These are phyloP conservation scores for Solanum arcanum DNA, from an alignment of 257 asterid genomes.

Conservation along the genomic window DNA sequence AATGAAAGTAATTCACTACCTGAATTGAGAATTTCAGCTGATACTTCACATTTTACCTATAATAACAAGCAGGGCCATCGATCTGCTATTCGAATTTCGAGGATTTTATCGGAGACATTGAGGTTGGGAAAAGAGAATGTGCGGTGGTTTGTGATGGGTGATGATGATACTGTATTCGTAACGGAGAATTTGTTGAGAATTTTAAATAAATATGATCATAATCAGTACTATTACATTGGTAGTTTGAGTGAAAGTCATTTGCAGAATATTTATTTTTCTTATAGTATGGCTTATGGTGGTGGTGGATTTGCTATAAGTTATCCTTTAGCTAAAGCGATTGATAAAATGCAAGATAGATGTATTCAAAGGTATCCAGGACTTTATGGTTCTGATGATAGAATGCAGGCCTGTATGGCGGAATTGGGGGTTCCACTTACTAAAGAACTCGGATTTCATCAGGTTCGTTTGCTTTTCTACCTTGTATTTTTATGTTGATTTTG, in stretches of 20 bases:
- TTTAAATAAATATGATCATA: conserved; percentile 6
- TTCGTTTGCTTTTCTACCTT: background rate
- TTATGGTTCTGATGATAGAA: conserved; percentile 18
- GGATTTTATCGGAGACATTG: conserved; percentile 68
- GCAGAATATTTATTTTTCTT: conserved; percentile 45
- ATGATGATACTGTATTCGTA: conserved; percentile 76
- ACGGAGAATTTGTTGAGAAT: conserved; percentile 46
- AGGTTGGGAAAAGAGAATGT: conserved; percentile 38
- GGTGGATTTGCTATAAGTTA: conserved; percentile 14
- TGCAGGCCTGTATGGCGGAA: conserved; percentile 19
- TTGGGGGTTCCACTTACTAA: conserved; percentile 8
- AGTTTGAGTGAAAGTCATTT: conserved; percentile 10
- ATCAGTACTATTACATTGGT: conserved; percentile 11
- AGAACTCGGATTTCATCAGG: conserved; percentile 11
- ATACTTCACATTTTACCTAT: conserved; percentile 45
- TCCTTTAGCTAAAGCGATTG: conserved; percentile 2
- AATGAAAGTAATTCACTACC: conserved; percentile 35
- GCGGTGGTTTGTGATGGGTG: conserved; percentile 92
- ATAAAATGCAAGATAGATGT: conserved; percentile 9
- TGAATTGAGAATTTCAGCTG: conserved; percentile 39
- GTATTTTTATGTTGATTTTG: background rate
- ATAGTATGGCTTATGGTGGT: conserved; percentile 20
- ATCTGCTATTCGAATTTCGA: conserved; percentile 69
- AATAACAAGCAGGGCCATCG: conserved; percentile 60
- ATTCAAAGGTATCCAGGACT: conserved; percentile 11